Base-by-base conservation (phyloP, 164 flowering plant species). In the Nymphaea thermarum region DNA sequence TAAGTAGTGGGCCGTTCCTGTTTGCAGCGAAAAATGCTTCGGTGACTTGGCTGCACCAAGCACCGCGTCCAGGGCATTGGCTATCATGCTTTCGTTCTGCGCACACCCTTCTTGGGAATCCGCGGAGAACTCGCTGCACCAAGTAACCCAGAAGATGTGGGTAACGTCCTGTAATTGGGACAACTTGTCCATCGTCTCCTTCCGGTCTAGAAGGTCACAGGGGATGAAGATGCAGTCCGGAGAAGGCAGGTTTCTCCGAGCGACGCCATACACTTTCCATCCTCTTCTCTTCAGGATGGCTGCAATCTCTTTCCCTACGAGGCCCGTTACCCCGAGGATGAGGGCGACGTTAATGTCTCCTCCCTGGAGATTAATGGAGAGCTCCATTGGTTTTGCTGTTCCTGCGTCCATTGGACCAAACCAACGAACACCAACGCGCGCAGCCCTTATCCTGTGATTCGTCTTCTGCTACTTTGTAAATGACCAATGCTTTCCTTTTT, bases 81-180 rank as follows among this genome's bases (percentile, higher is more conserved):
- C 77, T 78, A 90, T 63, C 96, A 93, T 90, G 62, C 73, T 74
- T 70, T 72, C 78, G 83, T 93, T 93, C 66, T 85, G 86, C 1
- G 77, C 83, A 25, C 77, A 85, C 42, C 94, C 84, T 18, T 80
- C 88, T 10, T 57, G 64, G 68, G 71, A 73, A 44, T 90, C 89
- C 5, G 81, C 71, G 0, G 84, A 85, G 65, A 68, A 84, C 43
- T 86, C 78, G 74, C 77, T 79, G 0, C 91, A 85, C 98, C 97
- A 90, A 41, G 98, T 90, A 79, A 89, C 80, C 98, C 98, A 93
- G 59, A 87, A 93, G 7, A 86, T 43, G 63, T 93, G 97, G 43
- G 94, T 93, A 60, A 83, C 84, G 15, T 83, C 84, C 15, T 69
- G 60, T 14, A 90, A 70, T 0, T 18, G 4, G 6, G 89, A 83